These are phyloP conservation scores for Paramecium bursaria DNA, from an alignment of 73 alveolate genomes.

Conservation along the genomic window DNA sequence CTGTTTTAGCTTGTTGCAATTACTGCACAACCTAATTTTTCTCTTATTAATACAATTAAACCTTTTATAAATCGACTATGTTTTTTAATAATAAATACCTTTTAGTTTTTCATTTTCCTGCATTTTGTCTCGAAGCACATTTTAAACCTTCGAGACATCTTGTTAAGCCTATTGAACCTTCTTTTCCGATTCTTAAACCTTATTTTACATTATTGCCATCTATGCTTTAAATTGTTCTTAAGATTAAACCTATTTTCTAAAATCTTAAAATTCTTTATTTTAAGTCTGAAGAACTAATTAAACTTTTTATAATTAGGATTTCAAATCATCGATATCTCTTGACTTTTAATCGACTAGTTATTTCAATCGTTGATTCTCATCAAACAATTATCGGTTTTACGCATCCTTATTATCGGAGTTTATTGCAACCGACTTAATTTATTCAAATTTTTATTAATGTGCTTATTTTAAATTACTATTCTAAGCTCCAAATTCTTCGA, in stretches of 20 bases:
- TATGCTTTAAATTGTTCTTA: slow-evolving; percentile 27
- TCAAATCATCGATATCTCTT: slow-evolving; percentile 9
- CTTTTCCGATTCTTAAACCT: slow-evolving; percentile 28
- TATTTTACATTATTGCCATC: slow-evolving; percentile 23
- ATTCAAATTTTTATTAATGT: slow-evolving; percentile 14
- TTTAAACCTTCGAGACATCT: slow-evolving; percentile 16
- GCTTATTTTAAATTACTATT: slow-evolving; percentile 46
- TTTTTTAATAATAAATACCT: slow-evolving; percentile 8
- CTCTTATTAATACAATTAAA: slow-evolving; percentile 30
- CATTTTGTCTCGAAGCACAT: neutral
- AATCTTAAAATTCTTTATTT: slow-evolving; percentile 25
- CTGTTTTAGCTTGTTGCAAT: slow-evolving; percentile 51
- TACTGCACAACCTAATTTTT: slow-evolving; percentile 33
- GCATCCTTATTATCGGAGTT: slow-evolving; percentile 35
- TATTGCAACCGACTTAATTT: slow-evolving; percentile 43
- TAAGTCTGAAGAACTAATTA: neutral
- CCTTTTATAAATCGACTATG: slow-evolving; percentile 35
- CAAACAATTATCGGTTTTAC: too few relatives aligned
- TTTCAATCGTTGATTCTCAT: neutral
- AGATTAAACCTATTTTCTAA: slow-evolving; percentile 36
- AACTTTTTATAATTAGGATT: slow-evolving; percentile 20
- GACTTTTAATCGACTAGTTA: neutral
- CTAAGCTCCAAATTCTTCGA: slow-evolving; percentile 8
- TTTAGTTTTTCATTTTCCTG: slow-evolving; percentile 37
- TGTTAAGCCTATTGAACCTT: slow-evolving; percentile 7